A percentile compares a stretch with the other conserved stretches of the same genome.
phyloP scores from a whole-genome alignment of 257 asterid genomes.

The Salvia splendens region DNA sequence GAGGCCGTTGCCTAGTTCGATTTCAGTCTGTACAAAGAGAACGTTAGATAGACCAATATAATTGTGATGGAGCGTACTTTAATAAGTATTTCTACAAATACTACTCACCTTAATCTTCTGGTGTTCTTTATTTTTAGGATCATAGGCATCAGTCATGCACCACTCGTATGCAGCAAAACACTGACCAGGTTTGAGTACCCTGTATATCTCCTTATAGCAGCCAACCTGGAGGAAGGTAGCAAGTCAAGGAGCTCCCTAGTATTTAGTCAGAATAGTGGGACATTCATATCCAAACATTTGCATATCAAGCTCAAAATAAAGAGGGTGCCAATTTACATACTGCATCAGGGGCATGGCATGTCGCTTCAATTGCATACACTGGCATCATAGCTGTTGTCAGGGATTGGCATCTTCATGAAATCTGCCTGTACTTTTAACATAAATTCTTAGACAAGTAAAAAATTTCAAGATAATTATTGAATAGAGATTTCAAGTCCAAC shows the following conservation, averaged over 20 bases:
- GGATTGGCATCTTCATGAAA: slow-evolving; percentile 97
- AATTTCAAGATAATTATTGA: slow-evolving; percentile 14
- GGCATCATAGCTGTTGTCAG: slow-evolving; percentile 92
- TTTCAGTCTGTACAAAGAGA: slow-evolving; percentile 64
- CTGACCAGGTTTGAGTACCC: slow-evolving; percentile 97
- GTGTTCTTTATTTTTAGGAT: slow-evolving; percentile 80
- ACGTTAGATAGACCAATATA: slow-evolving; percentile 12
- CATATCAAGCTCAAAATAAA: background rate
- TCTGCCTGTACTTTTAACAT: slow-evolving; percentile 65
- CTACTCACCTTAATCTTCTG: slow-evolving; percentile 73
- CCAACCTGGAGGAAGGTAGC: slow-evolving; percentile 58
- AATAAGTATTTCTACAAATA: background rate
- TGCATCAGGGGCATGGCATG: slow-evolving; percentile 98
- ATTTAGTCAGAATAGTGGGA: background rate
- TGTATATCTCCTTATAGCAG: slow-evolving; percentile 85
- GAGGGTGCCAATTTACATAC: slow-evolving; percentile 43
- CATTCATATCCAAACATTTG: background rate
- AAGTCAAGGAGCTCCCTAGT: slow-evolving; percentile 14
- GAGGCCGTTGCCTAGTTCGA: slow-evolving; percentile 92
- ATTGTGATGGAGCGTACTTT: background rate
- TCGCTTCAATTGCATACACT: slow-evolving; percentile 96
- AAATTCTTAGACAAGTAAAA: slow-evolving; percentile 26
- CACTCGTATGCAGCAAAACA: slow-evolving; percentile 98
- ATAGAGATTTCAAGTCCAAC: slow-evolving; percentile 1
- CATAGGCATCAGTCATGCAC: slow-evolving; percentile 93